These are phyloP conservation scores for Gentiana dahurica DNA, from an alignment of 257 asterid genomes.

Conservation along the genomic window DNA sequence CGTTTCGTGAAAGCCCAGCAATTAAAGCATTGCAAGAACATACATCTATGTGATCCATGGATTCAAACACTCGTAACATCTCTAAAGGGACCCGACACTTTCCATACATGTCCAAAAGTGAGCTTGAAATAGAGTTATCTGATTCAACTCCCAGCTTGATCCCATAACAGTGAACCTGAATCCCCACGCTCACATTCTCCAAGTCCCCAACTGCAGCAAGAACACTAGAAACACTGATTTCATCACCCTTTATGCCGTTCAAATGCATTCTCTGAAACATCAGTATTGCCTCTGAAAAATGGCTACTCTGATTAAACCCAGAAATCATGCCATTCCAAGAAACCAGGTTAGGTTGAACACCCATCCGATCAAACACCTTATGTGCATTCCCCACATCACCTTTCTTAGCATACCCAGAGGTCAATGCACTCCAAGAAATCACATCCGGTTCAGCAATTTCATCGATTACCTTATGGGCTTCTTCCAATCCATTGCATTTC, in stretches of 20 bases:
- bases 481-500: slow-evolving; percentile 35
- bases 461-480: slow-evolving; percentile 47
- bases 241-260: slow-evolving; percentile 45
- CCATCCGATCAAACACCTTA: slow-evolving; percentile 37
- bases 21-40: slow-evolving; percentile 68
- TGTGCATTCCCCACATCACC: slow-evolving; percentile 50
- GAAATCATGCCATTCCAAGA: slow-evolving; percentile 93
- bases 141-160: slow-evolving; percentile 46
- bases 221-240: slow-evolving; percentile 65
- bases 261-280: slow-evolving; percentile 60
- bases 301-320: slow-evolving; percentile 82
- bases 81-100: slow-evolving; percentile 45
- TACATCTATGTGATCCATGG: slow-evolving; percentile 37
- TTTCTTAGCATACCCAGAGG: slow-evolving; percentile 68
- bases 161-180: slow-evolving; percentile 58
- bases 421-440: slow-evolving; percentile 69
- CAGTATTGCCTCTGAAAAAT: slow-evolving; percentile 42
- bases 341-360: slow-evolving; percentile 54
- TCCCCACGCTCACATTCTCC: slow-evolving; percentile 39
- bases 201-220: slow-evolving; percentile 74
- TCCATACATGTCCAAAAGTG: slow-evolving; percentile 73
- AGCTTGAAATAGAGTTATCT: slow-evolving; percentile 64
- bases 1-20: slow-evolving; percentile 70
- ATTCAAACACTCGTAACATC: slow-evolving; percentile 53
- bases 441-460: slow-evolving; percentile 49